phyloP scores from a whole-genome alignment of 2,329 filamentous ascomycete genomes.

The Microdochium nivale region DNA sequence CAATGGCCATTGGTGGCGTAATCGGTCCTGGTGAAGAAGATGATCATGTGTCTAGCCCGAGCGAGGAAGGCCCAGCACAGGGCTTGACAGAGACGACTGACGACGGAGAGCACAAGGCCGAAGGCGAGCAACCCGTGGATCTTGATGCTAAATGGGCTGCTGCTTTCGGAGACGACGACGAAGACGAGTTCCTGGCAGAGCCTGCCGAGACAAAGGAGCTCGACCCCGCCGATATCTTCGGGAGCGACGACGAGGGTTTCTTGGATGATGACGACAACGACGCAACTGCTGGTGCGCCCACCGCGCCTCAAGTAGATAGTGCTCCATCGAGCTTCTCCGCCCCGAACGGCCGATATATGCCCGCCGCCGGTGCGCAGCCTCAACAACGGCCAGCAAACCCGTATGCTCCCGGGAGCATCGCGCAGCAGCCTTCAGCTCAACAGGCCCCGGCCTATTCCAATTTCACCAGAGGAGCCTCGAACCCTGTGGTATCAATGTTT shows the following conservation, averaged over 20 bases:
- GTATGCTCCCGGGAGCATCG: slow-evolving; percentile 30
- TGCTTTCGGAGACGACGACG: slow-evolving; percentile 67
- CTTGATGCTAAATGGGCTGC: slow-evolving; percentile 77
- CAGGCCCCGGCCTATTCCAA: slow-evolving; percentile 15
- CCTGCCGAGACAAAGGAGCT: slow-evolving; percentile 37
- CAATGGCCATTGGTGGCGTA: slow-evolving; percentile 48
- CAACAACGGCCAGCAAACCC: slow-evolving; percentile 23
- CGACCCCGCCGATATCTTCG: slow-evolving; percentile 59
- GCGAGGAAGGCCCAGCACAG: slow-evolving; percentile 6
- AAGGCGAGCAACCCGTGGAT: slow-evolving; percentile 41
- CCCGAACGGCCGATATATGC: slow-evolving; percentile 25
- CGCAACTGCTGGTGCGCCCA: slow-evolving; percentile 14
- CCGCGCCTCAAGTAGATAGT: slow-evolving; percentile 7
- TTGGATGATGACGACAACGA: slow-evolving; percentile 58
- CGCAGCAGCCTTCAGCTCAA: slow-evolving; percentile 23
- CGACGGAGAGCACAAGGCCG: slow-evolving; percentile 9
- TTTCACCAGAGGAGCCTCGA: slow-evolving; percentile 1
- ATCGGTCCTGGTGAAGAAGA: slow-evolving; percentile 6
- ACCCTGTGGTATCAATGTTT: slow-evolving; percentile 22
- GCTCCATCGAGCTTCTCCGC: slow-evolving; percentile 11
- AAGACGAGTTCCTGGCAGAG: slow-evolving; percentile 54
- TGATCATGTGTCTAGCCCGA: slow-evolving; percentile 13
- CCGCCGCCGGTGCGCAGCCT: slow-evolving; percentile 13
- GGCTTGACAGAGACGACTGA: neutral
- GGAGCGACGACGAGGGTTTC: slow-evolving; percentile 80